These are phyloP conservation scores for Amphirosellinia nigrospora DNA, from an alignment of 495 filamentous ascomycete species.

Conservation along the genomic window DNA sequence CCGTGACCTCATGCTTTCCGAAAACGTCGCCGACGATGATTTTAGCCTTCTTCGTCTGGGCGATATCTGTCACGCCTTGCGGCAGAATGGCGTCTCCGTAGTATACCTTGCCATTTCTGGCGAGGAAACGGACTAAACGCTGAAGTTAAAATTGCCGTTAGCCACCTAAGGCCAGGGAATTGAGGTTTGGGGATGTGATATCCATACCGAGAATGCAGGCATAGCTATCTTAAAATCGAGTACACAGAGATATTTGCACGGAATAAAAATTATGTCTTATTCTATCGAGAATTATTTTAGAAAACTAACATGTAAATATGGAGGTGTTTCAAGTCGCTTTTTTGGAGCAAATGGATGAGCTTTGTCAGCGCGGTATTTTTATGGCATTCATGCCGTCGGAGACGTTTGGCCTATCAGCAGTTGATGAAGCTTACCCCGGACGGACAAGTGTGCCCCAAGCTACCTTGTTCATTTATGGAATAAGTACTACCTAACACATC, in stretches of 20 bases:
- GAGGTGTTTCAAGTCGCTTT: neutral
- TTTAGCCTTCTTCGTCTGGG: conserved; percentile 67
- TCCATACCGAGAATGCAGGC: conserved; percentile 47
- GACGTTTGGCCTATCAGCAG: conserved; percentile 13
- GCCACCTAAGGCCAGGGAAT: neutral
- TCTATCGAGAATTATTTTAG: neutral
- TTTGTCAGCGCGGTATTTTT: no score
- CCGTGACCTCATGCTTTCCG: conserved; percentile 71
- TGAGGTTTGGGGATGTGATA: neutral
- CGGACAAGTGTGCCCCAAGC: conserved; percentile 5
- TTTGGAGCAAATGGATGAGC: neutral
- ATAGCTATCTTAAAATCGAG: conserved; percentile 29
- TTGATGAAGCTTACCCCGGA: conserved; percentile 3
- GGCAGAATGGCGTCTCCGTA: conserved; percentile 86
- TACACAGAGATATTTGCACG: neutral
- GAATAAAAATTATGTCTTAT: neutral
- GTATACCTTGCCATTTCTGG: conserved; percentile 75
- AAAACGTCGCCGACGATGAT: conserved; percentile 79
- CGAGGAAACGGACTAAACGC: conserved; percentile 81
- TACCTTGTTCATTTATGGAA: neutral
- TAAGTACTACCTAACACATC: neutral
- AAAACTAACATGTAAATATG: neutral
- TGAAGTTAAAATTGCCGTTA: conserved; percentile 34
- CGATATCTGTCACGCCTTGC: conserved; percentile 67
- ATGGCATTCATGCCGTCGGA: neutral